Evolutionary conservation across 2,329 filamentous ascomycete genomes (phyloP).

Genomic region (Claviceps sp.): DNA sequence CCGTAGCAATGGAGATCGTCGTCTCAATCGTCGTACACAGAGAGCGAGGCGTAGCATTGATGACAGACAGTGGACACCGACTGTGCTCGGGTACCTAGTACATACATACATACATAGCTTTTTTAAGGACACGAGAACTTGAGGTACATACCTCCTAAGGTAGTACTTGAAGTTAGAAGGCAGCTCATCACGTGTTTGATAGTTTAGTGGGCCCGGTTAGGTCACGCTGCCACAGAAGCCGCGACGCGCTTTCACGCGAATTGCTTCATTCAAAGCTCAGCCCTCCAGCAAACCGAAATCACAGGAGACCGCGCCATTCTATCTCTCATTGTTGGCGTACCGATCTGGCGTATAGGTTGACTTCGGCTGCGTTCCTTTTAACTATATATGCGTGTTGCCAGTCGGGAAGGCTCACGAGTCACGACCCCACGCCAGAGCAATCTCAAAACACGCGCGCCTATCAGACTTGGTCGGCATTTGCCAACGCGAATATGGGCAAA

Average conservation of each 20-base stretch:
- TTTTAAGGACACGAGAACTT: no score
- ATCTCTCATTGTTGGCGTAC: neutral
- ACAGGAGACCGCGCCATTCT: neutral
- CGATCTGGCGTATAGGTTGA: neutral
- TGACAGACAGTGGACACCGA: no score
- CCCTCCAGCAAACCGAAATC: neutral
- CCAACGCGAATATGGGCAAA: conserved; percentile 66
- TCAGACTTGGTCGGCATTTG: neutral
- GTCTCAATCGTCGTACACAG: no score
- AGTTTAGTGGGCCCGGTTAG: no score
- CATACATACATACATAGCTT: no score
- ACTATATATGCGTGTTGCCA: neutral
- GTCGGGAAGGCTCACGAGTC: neutral
- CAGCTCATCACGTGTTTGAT: no score
- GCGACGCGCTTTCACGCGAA: conserved; percentile 1
- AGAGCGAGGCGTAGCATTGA: no score
- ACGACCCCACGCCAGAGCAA: neutral
- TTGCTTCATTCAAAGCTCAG: neutral
- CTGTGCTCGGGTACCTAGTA: no score
- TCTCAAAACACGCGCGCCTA: neutral
- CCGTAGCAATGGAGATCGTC: no score
- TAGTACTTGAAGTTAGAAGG: no score
- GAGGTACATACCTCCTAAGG: no score
- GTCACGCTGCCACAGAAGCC: neutral
- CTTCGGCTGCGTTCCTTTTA: neutral